phyloP scores from a whole-genome alignment of 768 basidiomycete genomes.

The Mycena venus region DNA sequence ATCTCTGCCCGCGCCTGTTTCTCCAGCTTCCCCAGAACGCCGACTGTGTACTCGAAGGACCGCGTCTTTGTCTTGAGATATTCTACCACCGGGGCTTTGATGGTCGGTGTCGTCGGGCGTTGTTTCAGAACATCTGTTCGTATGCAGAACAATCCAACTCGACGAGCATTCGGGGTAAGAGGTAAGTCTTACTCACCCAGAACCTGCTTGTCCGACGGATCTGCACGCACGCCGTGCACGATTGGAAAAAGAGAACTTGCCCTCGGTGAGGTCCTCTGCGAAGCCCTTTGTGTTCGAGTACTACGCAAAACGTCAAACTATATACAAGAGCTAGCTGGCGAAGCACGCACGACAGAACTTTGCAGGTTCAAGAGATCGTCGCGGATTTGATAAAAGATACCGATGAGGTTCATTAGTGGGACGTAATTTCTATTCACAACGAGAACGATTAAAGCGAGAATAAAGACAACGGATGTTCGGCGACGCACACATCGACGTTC shows the following conservation, averaged over 20 bases:
- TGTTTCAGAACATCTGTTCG: slow-evolving; percentile 89
- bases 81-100: slow-evolving; percentile 84
- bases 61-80: slow-evolving; percentile 83
- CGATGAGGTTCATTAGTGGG: slow-evolving; percentile 12
- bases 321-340: neutral
- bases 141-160: no score
- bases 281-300: slow-evolving; percentile 90
- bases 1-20: slow-evolving; percentile 79
- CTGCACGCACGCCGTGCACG: slow-evolving; percentile 88
- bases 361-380: slow-evolving; percentile 19
- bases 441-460: neutral
- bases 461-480: neutral
- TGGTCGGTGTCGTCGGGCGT: slow-evolving; percentile 82
- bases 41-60: slow-evolving; percentile 89
- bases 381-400: slow-evolving; percentile 15
- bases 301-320: slow-evolving; percentile 52
- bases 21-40: slow-evolving; percentile 77
- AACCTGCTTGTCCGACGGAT: slow-evolving; percentile 82
- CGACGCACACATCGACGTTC: slow-evolving; percentile 69
- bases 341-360: neutral
- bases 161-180: no score
- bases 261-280: slow-evolving; percentile 95
- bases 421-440: neutral
- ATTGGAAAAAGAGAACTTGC: slow-evolving; percentile 98
- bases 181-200: no score